phyloP scores from a whole-genome alignment of 768 basidiomycete genomes.

The Leccinum variicolor region DNA sequence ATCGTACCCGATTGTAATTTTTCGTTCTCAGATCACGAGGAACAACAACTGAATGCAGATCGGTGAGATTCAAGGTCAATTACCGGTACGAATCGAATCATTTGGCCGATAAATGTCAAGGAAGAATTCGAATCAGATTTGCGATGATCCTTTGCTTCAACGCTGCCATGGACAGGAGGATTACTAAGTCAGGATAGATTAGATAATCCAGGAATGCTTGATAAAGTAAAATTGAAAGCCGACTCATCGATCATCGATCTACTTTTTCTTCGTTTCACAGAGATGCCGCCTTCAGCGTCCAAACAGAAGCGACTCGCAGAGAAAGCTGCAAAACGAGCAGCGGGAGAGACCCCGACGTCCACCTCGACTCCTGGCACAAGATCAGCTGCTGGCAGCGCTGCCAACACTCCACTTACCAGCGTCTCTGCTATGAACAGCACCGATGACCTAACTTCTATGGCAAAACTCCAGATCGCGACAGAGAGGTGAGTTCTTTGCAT shows the following conservation, averaged over 20 bases:
- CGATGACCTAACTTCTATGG: slow-evolving; percentile 84
- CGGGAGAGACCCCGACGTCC: slow-evolving; percentile 45
- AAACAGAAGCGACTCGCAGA: slow-evolving; percentile 95
- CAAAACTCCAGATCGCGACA: slow-evolving; percentile 83
- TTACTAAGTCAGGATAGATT: slow-evolving; percentile 18
- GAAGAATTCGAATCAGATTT: background rate
- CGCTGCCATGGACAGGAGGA: background rate
- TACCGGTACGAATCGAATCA: background rate
- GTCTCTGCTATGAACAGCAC: slow-evolving; percentile 73
- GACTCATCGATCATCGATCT: slow-evolving; percentile 27
- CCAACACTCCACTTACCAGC: slow-evolving; percentile 80
- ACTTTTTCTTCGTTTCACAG: slow-evolving; percentile 15
- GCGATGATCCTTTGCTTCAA: background rate
- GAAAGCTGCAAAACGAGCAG: slow-evolving; percentile 81
- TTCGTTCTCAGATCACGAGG: background rate
- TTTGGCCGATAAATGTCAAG: background rate
- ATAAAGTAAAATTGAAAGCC: slow-evolving; percentile 9
- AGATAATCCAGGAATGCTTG: slow-evolving; percentile 24
- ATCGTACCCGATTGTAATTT: background rate
- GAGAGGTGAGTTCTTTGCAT: slow-evolving; percentile 58
- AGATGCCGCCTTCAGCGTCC: slow-evolving; percentile 75
- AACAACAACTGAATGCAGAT: background rate
- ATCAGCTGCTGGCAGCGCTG: slow-evolving; percentile 59
- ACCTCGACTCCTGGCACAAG: slow-evolving; percentile 57
- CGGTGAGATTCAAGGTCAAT: background rate